phyloP scores from a whole-genome alignment of 2,329 filamentous ascomycete genomes.

The Biscogniauxia sp. region DNA sequence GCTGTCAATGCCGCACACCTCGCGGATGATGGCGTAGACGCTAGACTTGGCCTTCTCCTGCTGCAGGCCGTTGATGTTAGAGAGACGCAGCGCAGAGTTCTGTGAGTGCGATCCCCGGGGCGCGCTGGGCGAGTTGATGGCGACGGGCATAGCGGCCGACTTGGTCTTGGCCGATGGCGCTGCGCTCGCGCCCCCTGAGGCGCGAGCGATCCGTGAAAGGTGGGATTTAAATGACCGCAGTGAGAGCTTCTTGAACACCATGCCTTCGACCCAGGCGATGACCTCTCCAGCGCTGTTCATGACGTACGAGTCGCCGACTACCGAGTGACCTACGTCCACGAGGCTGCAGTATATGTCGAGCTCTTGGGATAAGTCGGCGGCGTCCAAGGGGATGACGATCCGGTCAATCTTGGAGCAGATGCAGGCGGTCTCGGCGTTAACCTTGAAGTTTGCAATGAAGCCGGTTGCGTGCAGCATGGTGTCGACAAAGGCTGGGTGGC shows the following conservation, averaged over 20 bases:
- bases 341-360: conserved; percentile 29
- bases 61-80: background rate
- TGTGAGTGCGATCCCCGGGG: background rate
- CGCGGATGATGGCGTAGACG: conserved; percentile 33
- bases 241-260: conserved; percentile 31
- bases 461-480: conserved; percentile 33
- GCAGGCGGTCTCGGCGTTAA: conserved; percentile 25
- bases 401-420: conserved; percentile 29
- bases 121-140: background rate
- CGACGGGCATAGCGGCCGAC: background rate
- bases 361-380: conserved; percentile 13
- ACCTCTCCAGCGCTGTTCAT: conserved; percentile 21
- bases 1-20: conserved; percentile 51
- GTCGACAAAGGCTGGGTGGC: conserved; percentile 29
- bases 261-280: conserved; percentile 24
- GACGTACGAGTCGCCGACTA: conserved; percentile 29
- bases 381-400: conserved; percentile 16
- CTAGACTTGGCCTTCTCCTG: background rate
- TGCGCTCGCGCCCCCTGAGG: background rate
- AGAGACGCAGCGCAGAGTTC: background rate
- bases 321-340: conserved; percentile 23
- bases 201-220: conserved; percentile 2
- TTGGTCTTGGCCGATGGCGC: background rate
- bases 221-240: conserved; percentile 34
- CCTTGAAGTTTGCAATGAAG: conserved; percentile 30